Evolutionary conservation across 305 asterid genomes (phyloP).

Genomic region (Coffea humblotiana): DNA sequence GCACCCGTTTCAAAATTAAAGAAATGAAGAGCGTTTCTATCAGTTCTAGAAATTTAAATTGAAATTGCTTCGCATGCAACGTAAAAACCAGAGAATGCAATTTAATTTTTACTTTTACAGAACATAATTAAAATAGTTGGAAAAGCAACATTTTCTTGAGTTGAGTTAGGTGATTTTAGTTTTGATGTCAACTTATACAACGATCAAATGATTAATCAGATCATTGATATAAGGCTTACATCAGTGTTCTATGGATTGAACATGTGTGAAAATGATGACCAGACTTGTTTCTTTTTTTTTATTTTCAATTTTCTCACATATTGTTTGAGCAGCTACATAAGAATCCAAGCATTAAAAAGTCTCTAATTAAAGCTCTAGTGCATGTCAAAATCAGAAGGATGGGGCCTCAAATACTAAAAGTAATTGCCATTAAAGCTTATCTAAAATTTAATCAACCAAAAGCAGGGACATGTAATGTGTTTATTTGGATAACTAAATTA

Average conservation of each 20-base stretch:
- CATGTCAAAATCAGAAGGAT: neutral
- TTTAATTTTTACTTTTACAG: neutral
- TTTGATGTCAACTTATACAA: neutral
- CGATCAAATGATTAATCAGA: neutral
- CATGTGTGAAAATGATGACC: neutral
- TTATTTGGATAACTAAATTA: neutral
- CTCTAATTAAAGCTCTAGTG: neutral
- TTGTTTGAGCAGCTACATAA: neutral
- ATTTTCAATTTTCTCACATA: neutral
- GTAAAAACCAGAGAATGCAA: neutral
- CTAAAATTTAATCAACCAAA: neutral
- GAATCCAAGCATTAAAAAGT: neutral
- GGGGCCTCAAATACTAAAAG: neutral
- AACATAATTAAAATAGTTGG: neutral
- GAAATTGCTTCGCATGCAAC: conserved; percentile 1
- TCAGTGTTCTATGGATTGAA: neutral
- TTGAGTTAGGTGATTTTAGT: neutral
- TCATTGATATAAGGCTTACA: neutral
- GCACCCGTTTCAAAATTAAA: neutral
- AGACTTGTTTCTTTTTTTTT: neutral
- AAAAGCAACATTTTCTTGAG: neutral
- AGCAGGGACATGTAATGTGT: neutral
- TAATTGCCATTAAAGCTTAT: neutral
- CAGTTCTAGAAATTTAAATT: too few relatives aligned
- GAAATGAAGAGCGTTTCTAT: neutral